Evolutionary conservation across 257 asterid genomes (phyloP).

Genomic region (Solanum pennellii): DNA sequence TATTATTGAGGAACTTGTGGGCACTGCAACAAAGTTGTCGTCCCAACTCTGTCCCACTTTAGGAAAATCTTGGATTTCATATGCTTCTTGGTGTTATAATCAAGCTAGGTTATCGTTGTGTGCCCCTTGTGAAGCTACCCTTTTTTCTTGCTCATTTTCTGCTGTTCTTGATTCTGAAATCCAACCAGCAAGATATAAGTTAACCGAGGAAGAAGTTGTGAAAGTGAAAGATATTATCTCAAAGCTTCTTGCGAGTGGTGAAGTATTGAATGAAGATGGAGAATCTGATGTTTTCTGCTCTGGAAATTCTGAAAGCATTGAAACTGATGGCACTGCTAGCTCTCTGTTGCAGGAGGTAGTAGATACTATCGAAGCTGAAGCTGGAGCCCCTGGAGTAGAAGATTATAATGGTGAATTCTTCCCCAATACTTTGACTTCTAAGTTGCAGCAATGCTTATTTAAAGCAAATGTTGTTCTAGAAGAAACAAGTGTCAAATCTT

Average conservation of each 20-base stretch:
- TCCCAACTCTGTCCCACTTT: conserved; percentile 77
- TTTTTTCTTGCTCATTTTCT: conserved; percentile 53
- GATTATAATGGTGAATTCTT: conserved; percentile 42
- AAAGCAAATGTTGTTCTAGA: conserved; percentile 27
- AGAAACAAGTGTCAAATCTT: conserved; percentile 33
- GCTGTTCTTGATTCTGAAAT: conserved; percentile 59
- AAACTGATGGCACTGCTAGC: conserved; percentile 23
- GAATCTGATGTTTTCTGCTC: conserved; percentile 9
- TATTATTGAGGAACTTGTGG: conserved; percentile 64
- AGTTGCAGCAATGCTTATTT: conserved; percentile 50
- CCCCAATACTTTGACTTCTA: conserved; percentile 47
- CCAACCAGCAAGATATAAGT: conserved; percentile 45
- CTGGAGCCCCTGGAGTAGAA: conserved; percentile 70
- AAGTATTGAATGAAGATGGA: conserved; percentile 32
- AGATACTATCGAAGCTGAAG: conserved; percentile 61
- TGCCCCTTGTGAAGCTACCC: conserved; percentile 22
- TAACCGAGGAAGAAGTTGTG: conserved; percentile 58
- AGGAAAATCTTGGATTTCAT: conserved; percentile 94
- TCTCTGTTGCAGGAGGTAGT: conserved; percentile 41
- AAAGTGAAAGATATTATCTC: conserved; percentile 41
- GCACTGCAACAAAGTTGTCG: conserved; percentile 60
- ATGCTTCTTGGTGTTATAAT: conserved; percentile 87
- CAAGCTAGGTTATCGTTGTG: conserved; percentile 62
- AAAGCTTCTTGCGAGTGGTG: conserved; percentile 29
- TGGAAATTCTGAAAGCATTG: conserved; percentile 12